Evolutionary conservation across 805 yeast species (phyloP), one percentile per base, ranked within the genome.

Genomic region (Middelhovenomyces tepae): DNA sequence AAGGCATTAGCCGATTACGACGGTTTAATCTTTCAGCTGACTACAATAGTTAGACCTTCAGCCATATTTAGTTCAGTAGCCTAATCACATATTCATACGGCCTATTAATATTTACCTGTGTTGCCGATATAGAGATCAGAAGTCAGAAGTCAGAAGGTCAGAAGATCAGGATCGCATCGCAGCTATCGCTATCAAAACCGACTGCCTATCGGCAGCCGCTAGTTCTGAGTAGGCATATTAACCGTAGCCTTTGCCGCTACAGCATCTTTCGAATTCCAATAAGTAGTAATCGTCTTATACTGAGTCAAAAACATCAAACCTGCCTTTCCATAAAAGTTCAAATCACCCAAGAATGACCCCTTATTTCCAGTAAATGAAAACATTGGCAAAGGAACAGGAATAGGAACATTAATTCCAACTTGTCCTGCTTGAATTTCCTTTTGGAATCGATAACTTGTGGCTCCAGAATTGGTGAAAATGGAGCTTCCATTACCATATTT

Each of bases 311-410:
- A 78, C 35, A 75, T 65, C 30, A 79, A 53, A 19, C 87, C 86
- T n/a, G 79, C 69, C 61, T 77, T 75, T 38, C 87, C 87, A 57
- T 78, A 78, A 56, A 78, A 78, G 64, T 79, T 79, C 65, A 79
- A 68, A 52, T 79, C 86, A 22, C 87, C 87, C 44, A 78, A 64
- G 70, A 79, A 78, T 5, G 83, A 75, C 23, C 74, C 80, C 60
- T 76, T 76, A 56, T 72, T 73, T 17, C 87, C 87, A 8, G 87
- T 79, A 62, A 78, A 78, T 3, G 83, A 75, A 57, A 78, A 78
- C 82, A 79, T 75, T 39, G 87, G 86, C 54, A 79, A 62, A 31
- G 87, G 87, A 13, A 78, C 87, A 4, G 87, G 87, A 40, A 78
- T 79, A 10, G 87, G 86, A 22, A 78, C 84, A 48, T 78, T 78